Base-by-base conservation (phyloP, 352 stramenopile species). In the Globisporangium canariense region DNA sequence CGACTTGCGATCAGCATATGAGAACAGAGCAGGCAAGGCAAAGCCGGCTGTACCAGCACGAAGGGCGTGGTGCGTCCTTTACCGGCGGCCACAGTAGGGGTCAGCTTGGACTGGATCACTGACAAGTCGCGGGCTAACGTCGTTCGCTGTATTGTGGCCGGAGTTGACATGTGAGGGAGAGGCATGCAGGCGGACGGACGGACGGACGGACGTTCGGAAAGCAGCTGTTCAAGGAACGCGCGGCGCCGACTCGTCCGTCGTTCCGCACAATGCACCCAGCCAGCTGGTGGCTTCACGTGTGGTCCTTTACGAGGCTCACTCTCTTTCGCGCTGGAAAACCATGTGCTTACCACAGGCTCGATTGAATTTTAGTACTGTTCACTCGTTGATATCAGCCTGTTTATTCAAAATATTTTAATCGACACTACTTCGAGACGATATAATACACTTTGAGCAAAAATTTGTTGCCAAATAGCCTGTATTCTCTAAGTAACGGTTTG, bases 251-350 rank as follows among this genome's bases (percentile, higher is more conserved):
- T 40, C 13, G 13, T 4, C 25, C 18, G 6, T 50, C 32, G n/a
- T 38, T 47, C 28, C 53, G 60, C 51, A 38, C 20, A 36, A 49
- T 49, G 51, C 52, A 66, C 41, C 60, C 51, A 49, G 14, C 51
- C 60, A 60, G 50, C 60, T 66, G 60, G 51, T 53, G 50, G 50
- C 28, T 53, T 36, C 32, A 14, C 22, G 5, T 59, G 50, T 30
- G 36, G 38, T 49, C 36, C 49, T 59, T 41, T 50, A 60, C 60
- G n/a, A 54, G 36, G 13, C 28, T 38, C 50, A n/a, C 51, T 60
- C 51, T 46, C 60, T 52, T 66, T 66, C 60, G 60, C 51, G 60
- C 60, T 53, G 41, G 18, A 60, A 43, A 66, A 60, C 34, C 60
- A 66, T 25, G 40, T 66, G 60, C 60, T 58, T 60, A 53, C 60